Base-by-base conservation (phyloP, 2,329 filamentous ascomycete species). In the Exophiala bonariae region DNA sequence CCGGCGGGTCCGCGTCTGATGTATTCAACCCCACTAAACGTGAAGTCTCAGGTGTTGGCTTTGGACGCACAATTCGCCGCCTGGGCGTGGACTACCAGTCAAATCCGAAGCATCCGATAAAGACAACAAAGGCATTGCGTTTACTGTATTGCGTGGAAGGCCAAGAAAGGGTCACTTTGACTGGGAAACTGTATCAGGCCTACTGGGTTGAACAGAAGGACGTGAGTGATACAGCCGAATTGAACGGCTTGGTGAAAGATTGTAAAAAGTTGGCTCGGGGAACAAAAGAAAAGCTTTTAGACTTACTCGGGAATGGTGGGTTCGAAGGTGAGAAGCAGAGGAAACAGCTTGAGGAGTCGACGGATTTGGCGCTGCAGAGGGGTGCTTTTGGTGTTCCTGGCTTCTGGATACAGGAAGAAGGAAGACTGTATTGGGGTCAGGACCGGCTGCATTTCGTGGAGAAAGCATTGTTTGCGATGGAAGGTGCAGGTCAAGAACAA, bases 361-460 rank as follows among this genome's bases (percentile, higher is more conserved):
- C 49, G 3, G 40, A 31, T 19, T 7, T 37, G 30, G 45, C 45
- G 8, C 10, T 49, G 14, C 11, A 49, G 14, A 43, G 44, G 28
- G 50, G 50, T 2, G 43, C 50, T 4, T 44, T 44, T 33, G 50
- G 50, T 13, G 43, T 54, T 16, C 50, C 50, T 2, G 47, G 35
- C 3, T 46, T 54, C 19, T 54, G 50, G 50, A 22, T 54, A 1
- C 31, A 7, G 2, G 38, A 41, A 17, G 45, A 41, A 16, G 50
- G 47, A 9, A 42, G 47, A 18, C 35, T 50, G 10, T 54, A 47
- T 39, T 54, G 50, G 50, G 50, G 50, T 8, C 50, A 54, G 30
- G 50, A 54, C 23, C 42, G 50, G n/a, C 35, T 54, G 43, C 47
- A 54, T 14, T 54, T 54, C 33, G 47, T 54, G 11, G 50, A 54